Percentiles rank a stretch among this genome's conserved stretches.
phyloP scores from a whole-genome alignment of 257 asterid species.

The Salvia hispanica region DNA sequence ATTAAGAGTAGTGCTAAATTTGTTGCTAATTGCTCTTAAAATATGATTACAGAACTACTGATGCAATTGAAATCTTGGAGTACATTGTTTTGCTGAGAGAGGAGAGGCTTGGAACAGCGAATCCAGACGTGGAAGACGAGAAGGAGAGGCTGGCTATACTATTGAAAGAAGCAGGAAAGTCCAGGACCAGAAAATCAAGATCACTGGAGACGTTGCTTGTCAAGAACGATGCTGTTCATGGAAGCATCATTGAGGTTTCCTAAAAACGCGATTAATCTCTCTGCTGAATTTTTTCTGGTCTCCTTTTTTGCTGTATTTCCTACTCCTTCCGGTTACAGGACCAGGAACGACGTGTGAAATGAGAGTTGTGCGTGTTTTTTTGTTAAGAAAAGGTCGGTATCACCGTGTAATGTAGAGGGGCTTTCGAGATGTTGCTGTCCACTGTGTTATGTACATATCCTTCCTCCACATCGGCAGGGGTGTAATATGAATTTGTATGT shows the following conservation, averaged over 20 bases:
- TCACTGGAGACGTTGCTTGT: slow-evolving; percentile 70
- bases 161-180: slow-evolving; percentile 71
- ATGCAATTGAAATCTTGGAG: slow-evolving; percentile 86
- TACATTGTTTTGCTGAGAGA: slow-evolving; percentile 81
- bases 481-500: slow-evolving; percentile 38
- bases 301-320: slow-evolving; percentile 14
- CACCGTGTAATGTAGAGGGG: slow-evolving; percentile 7
- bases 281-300: background rate
- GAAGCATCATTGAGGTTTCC: slow-evolving; percentile 38
- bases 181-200: slow-evolving; percentile 60
- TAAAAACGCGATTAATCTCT: slow-evolving; percentile 24
- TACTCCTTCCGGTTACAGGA: slow-evolving; percentile 22
- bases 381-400: background rate
- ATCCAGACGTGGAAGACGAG: slow-evolving; percentile 86
- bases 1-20: background rate
- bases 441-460: slow-evolving; percentile 33
- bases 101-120: slow-evolving; percentile 88
- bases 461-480: background rate
- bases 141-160: slow-evolving; percentile 61
- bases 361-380: background rate
- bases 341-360: slow-evolving; percentile 19
- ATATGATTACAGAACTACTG: slow-evolving; percentile 51
- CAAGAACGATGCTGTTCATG: slow-evolving; percentile 38
- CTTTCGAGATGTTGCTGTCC: slow-evolving; percentile 26
- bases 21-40: background rate